Evolutionary conservation across 2,329 filamentous ascomycete species (phyloP), one percentile per base, ranked within the genome.

Genomic region (Aspergillus texensis): DNA sequence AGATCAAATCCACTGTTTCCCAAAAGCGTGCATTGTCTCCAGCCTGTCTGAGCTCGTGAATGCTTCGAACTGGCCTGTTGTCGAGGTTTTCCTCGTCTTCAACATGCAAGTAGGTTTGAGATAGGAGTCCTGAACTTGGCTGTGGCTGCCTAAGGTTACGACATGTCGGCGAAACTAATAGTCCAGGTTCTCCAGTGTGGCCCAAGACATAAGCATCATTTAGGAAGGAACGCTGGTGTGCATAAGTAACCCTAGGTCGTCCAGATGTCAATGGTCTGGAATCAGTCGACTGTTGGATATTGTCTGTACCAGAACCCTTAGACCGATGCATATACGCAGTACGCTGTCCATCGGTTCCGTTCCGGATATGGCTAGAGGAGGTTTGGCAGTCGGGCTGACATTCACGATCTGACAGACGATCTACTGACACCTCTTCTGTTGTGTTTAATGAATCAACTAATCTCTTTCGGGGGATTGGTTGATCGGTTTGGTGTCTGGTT

Each of bases 41-140:
- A 58, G 84, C 82, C 46, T 84, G 85, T 61, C 86, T 81, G 39
- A 90, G 79, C 71, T 89, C 88, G 66, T 89, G 86, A 30, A 89
- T 86, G 61, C 84, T 87, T 62, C 85, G 82, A 54, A 88, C 80
- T 30, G 77, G 72, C 24, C 77, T 77, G 70, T 78, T 70, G 61
- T 76, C 69, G 43, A 81, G 78, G 34, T 79, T 79, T 16, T 83
- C 81, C 16, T 85, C 84, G 10, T 83, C 80, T 6, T 83, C 79
- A 19, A 75, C 65, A 54, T 76, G 70, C 45, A 74, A 71, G 26
- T 65, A 68, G 50, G 66, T 63, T 46, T 57, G 61, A 41, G 68
- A 55, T 41, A 65, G 60, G 30, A 52, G 32, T 39, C 53, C 58
- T 32, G 61, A 9, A 55, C 56, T 54, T 48, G 57, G 50, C 50